phyloP scores from a whole-genome alignment of 768 basidiomycete genomes.

The Pulveroboletus frians region DNA sequence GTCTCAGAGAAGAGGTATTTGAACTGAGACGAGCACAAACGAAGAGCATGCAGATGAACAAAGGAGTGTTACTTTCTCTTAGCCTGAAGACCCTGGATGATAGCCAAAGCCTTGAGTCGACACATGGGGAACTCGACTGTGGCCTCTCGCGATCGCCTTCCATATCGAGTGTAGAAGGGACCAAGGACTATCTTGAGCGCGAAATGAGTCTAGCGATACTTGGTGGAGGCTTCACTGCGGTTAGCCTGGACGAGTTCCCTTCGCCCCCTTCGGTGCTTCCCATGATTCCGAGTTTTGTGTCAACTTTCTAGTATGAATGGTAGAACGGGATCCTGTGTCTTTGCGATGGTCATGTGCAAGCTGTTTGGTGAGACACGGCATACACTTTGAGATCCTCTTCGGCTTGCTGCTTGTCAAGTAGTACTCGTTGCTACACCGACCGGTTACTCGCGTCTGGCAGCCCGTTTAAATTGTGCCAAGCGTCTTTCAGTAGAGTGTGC shows the following conservation, averaged over 20 bases:
- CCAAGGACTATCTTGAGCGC: constrained; percentile 11
- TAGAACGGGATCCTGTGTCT: background rate
- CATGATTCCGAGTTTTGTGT: constrained; percentile 28
- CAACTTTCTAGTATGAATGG: constrained; percentile 16
- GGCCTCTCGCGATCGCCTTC: constrained; percentile 3
- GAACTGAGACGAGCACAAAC: constrained; percentile 45
- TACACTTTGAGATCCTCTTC: background rate
- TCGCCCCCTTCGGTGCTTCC: constrained; percentile 36
- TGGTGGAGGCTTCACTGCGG: constrained; percentile 35
- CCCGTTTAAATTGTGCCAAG: background rate
- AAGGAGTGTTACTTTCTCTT: constrained; percentile 39
- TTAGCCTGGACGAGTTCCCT: constrained; percentile 46
- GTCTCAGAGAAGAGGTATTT: constrained; percentile 32
- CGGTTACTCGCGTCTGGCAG: background rate
- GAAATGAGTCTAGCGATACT: constrained; percentile 25
- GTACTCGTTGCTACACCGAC: background rate
- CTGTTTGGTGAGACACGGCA: background rate
- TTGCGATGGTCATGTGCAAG: background rate
- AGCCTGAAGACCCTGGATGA: constrained; percentile 10
- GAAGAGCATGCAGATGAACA: constrained; percentile 47
- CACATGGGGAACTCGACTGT: constrained; percentile 1
- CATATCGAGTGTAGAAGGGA: background rate
- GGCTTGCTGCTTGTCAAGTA: background rate
- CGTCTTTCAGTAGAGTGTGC: background rate
- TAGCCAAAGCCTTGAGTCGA: background rate